These are phyloP conservation scores for Primulina tabacum DNA, from an alignment of 257 asterid species.

Conservation along the genomic window DNA sequence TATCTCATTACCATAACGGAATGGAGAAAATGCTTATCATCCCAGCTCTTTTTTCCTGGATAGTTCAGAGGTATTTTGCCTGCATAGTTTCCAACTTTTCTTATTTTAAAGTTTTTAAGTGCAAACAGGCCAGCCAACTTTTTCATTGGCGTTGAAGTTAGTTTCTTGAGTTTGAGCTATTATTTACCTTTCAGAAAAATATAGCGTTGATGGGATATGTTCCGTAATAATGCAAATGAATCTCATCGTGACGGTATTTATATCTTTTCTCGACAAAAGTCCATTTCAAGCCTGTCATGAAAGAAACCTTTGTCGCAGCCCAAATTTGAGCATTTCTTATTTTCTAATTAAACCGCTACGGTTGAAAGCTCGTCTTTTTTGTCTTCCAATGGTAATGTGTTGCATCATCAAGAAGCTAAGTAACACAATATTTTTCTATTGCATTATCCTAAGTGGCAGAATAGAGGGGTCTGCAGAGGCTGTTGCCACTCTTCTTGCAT, in stretches of 20 bases:
- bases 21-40: conserved; percentile 13
- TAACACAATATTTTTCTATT: too few species aligned
- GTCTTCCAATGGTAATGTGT: conserved; percentile 14
- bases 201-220: conserved; percentile 23
- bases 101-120: neutral
- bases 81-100: neutral
- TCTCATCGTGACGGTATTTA: conserved; percentile 30
- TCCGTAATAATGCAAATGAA: conserved; percentile 41
- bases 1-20: conserved; percentile 12
- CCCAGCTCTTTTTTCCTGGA: conserved; percentile 13
- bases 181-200: conserved; percentile 8
- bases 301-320: conserved; percentile 21
- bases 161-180: conserved; percentile 19
- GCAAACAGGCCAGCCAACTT: neutral
- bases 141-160: neutral
- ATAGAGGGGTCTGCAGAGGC: neutral
- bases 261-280: conserved; percentile 35
- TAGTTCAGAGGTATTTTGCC: conserved; percentile 27
- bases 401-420: conserved; percentile 19
- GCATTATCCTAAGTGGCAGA: neutral
- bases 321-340: conserved; percentile 19
- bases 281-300: conserved; percentile 25
- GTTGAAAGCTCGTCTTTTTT: conserved; percentile 24
- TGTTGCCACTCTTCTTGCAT: too few species aligned
- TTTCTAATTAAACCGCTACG: conserved; percentile 23